A percentile compares a stretch with the other conserved stretches of the same genome.
These are phyloP conservation scores for Parafenestella ontariensis DNA, from an alignment of 2,329 filamentous ascomycete species.

Conservation along the genomic window DNA sequence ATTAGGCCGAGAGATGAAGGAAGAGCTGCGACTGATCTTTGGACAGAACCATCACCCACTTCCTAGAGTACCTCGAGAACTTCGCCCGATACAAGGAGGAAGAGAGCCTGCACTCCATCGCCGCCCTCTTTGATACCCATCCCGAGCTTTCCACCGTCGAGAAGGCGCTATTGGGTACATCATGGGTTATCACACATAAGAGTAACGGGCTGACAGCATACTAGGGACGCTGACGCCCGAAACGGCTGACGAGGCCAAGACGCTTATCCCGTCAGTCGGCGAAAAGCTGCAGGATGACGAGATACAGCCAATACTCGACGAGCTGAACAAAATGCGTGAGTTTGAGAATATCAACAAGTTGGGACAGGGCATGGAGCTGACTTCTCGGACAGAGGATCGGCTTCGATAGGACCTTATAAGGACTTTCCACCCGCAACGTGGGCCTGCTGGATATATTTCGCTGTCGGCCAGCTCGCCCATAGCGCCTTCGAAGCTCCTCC, in stretches of 20 bases:
- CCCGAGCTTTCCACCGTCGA: slow-evolving; percentile 89
- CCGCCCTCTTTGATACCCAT: slow-evolving; percentile 80
- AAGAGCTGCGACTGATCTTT: background rate
- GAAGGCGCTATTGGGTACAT: slow-evolving; percentile 82
- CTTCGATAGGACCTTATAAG: slow-evolving; percentile 21
- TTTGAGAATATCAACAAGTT: slow-evolving; percentile 6
- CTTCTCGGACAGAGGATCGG: slow-evolving; percentile 34
- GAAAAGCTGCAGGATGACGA: slow-evolving; percentile 93
- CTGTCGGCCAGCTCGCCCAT: background rate
- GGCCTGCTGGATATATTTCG: background rate
- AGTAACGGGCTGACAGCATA: slow-evolving; percentile 18
- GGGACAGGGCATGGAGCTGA: slow-evolving; percentile 15
- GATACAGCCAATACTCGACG: slow-evolving; percentile 84
- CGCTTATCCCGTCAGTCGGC: slow-evolving; percentile 84
- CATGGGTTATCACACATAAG: slow-evolving; percentile 36
- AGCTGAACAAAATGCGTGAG: slow-evolving; percentile 80
- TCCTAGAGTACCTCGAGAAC: slow-evolving; percentile 88
- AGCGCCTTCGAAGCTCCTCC: background rate
- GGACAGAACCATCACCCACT: slow-evolving; percentile 80
- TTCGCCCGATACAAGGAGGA: slow-evolving; percentile 97
- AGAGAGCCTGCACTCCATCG: slow-evolving; percentile 93
- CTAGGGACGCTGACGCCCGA: slow-evolving; percentile 91
- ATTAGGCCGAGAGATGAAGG: slow-evolving; percentile 14
- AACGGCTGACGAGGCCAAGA: slow-evolving; percentile 93
- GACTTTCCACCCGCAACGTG: background rate